Evolutionary conservation across 331 rosid genomes (phyloP).

Genomic region (Quercus phellos): DNA sequence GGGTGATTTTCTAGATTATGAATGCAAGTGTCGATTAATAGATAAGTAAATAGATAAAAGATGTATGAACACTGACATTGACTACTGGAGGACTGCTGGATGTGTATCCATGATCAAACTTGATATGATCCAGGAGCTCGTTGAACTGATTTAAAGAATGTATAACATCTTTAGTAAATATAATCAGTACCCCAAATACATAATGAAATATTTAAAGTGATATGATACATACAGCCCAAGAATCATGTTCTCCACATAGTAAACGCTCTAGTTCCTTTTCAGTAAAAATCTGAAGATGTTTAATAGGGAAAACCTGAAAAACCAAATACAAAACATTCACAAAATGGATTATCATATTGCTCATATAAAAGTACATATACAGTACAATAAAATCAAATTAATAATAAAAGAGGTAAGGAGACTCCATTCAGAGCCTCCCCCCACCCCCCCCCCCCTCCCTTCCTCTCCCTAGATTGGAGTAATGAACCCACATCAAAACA

Average conservation of each 20-base stretch:
- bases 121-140: conserved; percentile 82
- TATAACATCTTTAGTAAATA: conserved; percentile 5
- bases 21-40: conserved; percentile 6
- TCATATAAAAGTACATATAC: neutral
- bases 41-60: neutral
- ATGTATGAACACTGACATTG: conserved; percentile 41
- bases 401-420: neutral
- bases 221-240: conserved; percentile 74
- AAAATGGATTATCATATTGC: conserved; percentile 1
- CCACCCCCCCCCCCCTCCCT: too few species aligned
- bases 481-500: too few species aligned
- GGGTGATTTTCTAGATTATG: conserved; percentile 1
- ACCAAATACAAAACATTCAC: neutral
- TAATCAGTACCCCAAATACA: neutral
- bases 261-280: conserved; percentile 84
- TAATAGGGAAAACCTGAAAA: conserved; percentile 74
- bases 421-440: too few species aligned
- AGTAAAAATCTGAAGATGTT: conserved; percentile 64
- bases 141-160: conserved; percentile 42
- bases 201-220: conserved; percentile 1
- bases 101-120: conserved; percentile 96
- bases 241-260: conserved; percentile 80
- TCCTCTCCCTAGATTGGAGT: too few species aligned
- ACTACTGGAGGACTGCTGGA: conserved; percentile 92
- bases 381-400: neutral